These are phyloP conservation scores for Draba incana DNA, from an alignment of 345 rosid genomes.

Conservation along the genomic window DNA sequence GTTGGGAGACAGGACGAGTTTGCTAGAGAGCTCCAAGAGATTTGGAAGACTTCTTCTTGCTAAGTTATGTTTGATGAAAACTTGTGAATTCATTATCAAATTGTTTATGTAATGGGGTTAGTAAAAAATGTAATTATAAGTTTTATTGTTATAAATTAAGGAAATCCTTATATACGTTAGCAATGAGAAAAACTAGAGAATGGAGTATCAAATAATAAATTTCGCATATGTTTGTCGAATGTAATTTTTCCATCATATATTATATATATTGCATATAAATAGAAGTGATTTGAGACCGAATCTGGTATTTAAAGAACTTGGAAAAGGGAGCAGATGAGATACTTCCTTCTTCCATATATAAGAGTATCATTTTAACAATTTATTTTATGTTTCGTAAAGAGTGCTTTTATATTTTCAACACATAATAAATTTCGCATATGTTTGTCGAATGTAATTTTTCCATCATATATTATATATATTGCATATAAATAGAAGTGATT, in stretches of 20 bases:
- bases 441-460: constrained; percentile 1
- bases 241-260: constrained; percentile 6
- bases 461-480: neutral
- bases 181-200: constrained; percentile 1
- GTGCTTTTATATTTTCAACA: no score
- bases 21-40: constrained; percentile 77
- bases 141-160: constrained; percentile 27
- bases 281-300: no score
- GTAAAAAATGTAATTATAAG: neutral
- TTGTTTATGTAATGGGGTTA: constrained; percentile 12
- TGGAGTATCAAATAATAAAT: constrained; percentile 27
- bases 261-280: neutral
- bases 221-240: constrained; percentile 8
- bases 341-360: no score
- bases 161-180: constrained; percentile 34
- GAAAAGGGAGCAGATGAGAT: no score
- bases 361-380: no score
- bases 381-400: no score
- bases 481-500: neutral
- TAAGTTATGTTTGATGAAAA: constrained; percentile 27
- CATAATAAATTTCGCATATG: constrained; percentile 22
- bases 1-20: constrained; percentile 83
- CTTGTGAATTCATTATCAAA: constrained; percentile 10
- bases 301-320: no score
- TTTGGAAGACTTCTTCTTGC: constrained; percentile 56